Evolutionary conservation across 1,284 basidiomycete species (phyloP), one percentile per base, ranked within the genome.

Genomic region (Trichosporon coremiiforme): DNA sequence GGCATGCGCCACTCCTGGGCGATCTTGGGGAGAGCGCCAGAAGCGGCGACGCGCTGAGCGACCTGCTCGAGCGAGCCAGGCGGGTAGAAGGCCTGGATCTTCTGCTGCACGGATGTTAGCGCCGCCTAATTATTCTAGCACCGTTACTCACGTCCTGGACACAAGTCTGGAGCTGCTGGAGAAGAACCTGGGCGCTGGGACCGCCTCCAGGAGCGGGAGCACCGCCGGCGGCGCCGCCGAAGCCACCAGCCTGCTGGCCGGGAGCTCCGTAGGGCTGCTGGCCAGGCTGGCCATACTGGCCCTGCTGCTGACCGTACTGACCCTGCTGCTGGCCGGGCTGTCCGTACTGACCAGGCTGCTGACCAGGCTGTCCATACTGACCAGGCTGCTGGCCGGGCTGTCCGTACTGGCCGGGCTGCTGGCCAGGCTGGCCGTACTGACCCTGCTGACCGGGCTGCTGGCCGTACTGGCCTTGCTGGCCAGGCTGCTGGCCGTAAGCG

Each of bases 61-160:
- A 86, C 81, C 57, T 75, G 78, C 70, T 85, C 81, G 50, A 85
- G 76, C 9, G 77, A 77, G 2, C 83, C 82, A 0, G 79, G 85
- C 9, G 83, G 84, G 78, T 85, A 86, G 78, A 86, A 86, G 0
- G 83, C 80, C 68, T 79, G 77, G 67, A 85, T 75, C 57, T 80
- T 77, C 82, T 86, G 85, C 77, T 84, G 71, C 17, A 62, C 31
- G 31, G 57, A 15, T 20, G 62, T 67, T 22, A 70, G 67, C 41
- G 12, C 33, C 15, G 15, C 4, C 2, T 7, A 35, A n/a, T 0
- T 4, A 17, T 0, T n/a, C 8, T 2, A 60, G 17, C 15, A 31
- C 31, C 7, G 57, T 4, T 12, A 76, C 80, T 77, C 57, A 83
- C 82, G 70, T 85, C 85, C 70, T 79, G 76, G 36, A 85, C 84